Conservation (phyloP, 306 rosid genomes). For the Datisca glomerata region DNA sequence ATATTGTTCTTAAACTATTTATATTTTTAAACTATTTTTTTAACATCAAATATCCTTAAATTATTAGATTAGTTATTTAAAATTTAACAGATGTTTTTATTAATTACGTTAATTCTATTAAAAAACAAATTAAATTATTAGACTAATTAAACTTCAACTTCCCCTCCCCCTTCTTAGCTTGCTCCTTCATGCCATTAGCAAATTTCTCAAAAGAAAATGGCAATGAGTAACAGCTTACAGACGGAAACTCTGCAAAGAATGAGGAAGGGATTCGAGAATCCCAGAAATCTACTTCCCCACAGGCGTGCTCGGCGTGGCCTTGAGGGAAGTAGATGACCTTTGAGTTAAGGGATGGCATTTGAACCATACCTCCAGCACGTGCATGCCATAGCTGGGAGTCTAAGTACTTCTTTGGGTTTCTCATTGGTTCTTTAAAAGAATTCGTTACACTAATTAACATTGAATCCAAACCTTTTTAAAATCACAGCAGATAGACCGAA, state of each 20-base stretch:
- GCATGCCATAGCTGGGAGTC: slow-evolving; percentile 94
- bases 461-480: neutral
- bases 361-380: slow-evolving; percentile 86
- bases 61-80: too few relatives aligned
- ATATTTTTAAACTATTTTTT: too few relatives aligned
- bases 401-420: slow-evolving; percentile 36
- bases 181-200: too few relatives aligned
- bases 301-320: slow-evolving; percentile 71
- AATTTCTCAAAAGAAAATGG: too few relatives aligned
- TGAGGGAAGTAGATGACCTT: slow-evolving; percentile 78
- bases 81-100: too few relatives aligned
- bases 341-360: slow-evolving; percentile 66
- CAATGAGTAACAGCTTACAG: too few relatives aligned
- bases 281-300: slow-evolving; percentile 36
- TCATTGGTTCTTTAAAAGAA: slow-evolving; percentile 27
- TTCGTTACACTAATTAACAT: slow-evolving; percentile 43
- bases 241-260: slow-evolving; percentile 49
- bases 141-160: too few relatives aligned
- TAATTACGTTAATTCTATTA: too few relatives aligned
- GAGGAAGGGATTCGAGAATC: slow-evolving; percentile 35
- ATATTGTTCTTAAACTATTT: too few relatives aligned
- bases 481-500: slow-evolving; percentile 13
- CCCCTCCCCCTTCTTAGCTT: too few relatives aligned
- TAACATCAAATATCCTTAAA: too few relatives aligned
- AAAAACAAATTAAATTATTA: too few relatives aligned